Conservation (phyloP, 1,139 yeast genomes). For the Diutina mesorugosa region DNA sequence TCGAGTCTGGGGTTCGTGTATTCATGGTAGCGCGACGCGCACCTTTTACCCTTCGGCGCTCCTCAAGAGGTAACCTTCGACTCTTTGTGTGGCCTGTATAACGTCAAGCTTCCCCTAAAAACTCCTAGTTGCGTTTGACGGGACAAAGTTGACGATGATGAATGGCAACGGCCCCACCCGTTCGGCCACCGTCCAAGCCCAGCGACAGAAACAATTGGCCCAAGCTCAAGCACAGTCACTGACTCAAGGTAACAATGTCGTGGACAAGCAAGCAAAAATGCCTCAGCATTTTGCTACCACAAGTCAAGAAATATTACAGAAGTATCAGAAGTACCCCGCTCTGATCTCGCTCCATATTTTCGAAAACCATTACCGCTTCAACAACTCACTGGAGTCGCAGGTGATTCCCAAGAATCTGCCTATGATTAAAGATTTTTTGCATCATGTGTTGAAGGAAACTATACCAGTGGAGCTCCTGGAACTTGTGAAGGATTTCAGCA, state of each 20-base stretch:
- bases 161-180: conserved; percentile 2
- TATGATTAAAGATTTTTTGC: conserved; percentile 67
- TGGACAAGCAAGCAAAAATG: background rate
- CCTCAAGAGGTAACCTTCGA: background rate
- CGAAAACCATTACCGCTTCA: conserved; percentile 78
- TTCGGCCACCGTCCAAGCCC: background rate
- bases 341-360: conserved; percentile 82
- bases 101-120: background rate
- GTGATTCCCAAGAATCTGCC: conserved; percentile 73
- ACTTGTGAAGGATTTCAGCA: conserved; percentile 73
- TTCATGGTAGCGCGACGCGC: background rate
- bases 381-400: conserved; percentile 55
- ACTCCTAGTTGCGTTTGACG: background rate
- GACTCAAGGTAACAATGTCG: background rate
- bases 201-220: background rate
- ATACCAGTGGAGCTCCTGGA: conserved; percentile 88
- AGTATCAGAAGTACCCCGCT: conserved; percentile 68
- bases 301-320: conserved; percentile 60
- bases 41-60: background rate
- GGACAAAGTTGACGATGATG: background rate
- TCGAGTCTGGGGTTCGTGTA: background rate
- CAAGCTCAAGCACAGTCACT: background rate
- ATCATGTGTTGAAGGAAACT: conserved; percentile 66
- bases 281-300: conserved; percentile 43
- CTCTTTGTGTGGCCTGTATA: background rate